A percentile compares a stretch with the other conserved stretches of the same genome.
phyloP scores from a whole-genome alignment of 371 early-diverging fungal genomes.

The Mortierella sp. region DNA sequence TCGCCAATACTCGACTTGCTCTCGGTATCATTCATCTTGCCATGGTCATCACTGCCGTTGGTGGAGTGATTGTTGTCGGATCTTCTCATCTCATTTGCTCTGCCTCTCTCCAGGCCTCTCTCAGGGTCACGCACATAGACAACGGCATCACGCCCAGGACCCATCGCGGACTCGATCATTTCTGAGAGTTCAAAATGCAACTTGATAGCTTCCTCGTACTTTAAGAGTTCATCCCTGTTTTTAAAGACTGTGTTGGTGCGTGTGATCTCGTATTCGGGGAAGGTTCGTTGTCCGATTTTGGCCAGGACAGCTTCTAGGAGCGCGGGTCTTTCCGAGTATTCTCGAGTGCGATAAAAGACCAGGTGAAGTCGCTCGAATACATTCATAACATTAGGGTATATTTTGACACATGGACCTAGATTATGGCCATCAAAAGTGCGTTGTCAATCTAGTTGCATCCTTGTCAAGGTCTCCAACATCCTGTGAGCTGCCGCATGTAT shows the following conservation, averaged over 20 bases:
- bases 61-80: conserved; percentile 2
- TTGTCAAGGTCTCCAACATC: too few relatives aligned
- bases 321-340: conserved; percentile 40
- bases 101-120: conserved; percentile 14
- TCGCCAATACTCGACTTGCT: conserved; percentile 25
- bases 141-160: conserved; percentile 28
- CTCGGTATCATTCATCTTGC: neutral
- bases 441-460: too few relatives aligned
- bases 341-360: conserved; percentile 61
- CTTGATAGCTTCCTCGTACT: conserved; percentile 65
- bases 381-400: conserved; percentile 36
- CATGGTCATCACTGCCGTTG: neutral
- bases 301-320: conserved; percentile 69
- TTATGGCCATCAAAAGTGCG: too few relatives aligned
- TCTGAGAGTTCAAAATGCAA: conserved; percentile 54
- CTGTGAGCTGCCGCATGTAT: neutral
- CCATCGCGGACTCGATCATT: conserved; percentile 40
- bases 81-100: conserved; percentile 2
- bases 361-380: conserved; percentile 65
- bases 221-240: conserved; percentile 62
- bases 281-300: conserved; percentile 65
- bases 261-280: conserved; percentile 62
- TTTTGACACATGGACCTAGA: conserved; percentile 59
- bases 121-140: conserved; percentile 53
- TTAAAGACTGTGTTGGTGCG: conserved; percentile 67